These are phyloP conservation scores for Stentor coeruleus DNA, from an alignment of 73 alveolate species.

Conservation along the genomic window DNA sequence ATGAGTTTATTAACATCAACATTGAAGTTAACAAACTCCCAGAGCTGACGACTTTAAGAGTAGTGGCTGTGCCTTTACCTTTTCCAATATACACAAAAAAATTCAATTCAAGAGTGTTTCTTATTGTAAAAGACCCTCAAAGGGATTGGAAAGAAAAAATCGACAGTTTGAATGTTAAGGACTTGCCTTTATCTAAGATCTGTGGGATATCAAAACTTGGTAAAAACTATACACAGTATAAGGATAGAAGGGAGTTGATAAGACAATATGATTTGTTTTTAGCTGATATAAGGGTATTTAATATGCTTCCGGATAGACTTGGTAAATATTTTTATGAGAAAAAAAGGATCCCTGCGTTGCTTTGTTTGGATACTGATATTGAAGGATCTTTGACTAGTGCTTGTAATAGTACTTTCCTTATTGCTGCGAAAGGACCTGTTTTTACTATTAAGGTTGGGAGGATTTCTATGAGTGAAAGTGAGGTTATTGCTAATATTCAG, in stretches of 20 bases:
- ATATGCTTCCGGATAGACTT: slow-evolving; percentile 61
- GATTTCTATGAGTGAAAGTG: slow-evolving; percentile 5
- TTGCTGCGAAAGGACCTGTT: slow-evolving; percentile 25
- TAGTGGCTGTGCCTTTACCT: slow-evolving; percentile 48
- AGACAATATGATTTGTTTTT: slow-evolving; percentile 74
- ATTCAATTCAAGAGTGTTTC: slow-evolving; percentile 31
- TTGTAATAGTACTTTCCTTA: slow-evolving; percentile 11
- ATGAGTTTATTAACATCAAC: slow-evolving; percentile 24
- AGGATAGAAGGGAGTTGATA: slow-evolving; percentile 46
- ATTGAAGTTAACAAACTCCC: slow-evolving; percentile 46
- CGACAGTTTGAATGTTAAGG: slow-evolving; percentile 25
- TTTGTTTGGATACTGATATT: background rate
- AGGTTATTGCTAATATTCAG: slow-evolving; percentile 3
- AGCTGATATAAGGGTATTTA: slow-evolving; percentile 74
- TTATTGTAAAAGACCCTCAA: slow-evolving; percentile 60
- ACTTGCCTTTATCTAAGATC: slow-evolving; percentile 54
- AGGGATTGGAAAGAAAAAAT: slow-evolving; percentile 43
- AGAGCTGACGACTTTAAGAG: slow-evolving; percentile 37
- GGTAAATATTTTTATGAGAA: slow-evolving; percentile 75
- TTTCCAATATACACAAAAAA: slow-evolving; percentile 43
- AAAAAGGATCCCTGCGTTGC: slow-evolving; percentile 75
- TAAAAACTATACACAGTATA: slow-evolving; percentile 32
- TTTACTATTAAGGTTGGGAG: slow-evolving; percentile 18
- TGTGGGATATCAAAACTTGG: slow-evolving; percentile 36
- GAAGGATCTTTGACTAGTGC: background rate